Conservation (phyloP, 768 basidiomycete genomes). For the Suillus americanus region DNA sequence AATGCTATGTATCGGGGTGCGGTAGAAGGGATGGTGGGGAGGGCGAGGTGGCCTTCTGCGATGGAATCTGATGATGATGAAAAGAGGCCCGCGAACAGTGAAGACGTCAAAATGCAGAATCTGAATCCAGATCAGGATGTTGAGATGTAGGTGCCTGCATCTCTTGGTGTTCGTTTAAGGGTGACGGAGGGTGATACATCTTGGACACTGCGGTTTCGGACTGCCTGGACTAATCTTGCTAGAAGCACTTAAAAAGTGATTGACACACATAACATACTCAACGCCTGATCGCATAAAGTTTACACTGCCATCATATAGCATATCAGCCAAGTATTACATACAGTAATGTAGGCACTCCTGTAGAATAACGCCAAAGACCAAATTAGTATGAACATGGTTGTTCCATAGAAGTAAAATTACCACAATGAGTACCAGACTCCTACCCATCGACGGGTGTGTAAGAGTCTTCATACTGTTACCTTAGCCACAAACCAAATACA, state of each 20-base stretch:
- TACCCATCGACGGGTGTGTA: no score
- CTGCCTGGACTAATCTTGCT: not conserved
- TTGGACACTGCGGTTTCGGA: not conserved
- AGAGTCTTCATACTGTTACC: no score
- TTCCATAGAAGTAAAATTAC: no score
- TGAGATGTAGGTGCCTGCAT: not conserved
- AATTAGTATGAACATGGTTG: no score
- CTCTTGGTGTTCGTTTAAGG: not conserved
- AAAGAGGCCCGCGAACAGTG: not conserved
- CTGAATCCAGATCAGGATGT: not conserved
- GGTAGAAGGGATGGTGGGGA: constrained; percentile 15
- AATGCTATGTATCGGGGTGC: constrained; percentile 37
- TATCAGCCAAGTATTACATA: not conserved
- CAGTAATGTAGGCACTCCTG: not conserved
- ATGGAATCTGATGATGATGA: not conserved
- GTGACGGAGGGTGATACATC: not conserved
- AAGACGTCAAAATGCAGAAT: not conserved
- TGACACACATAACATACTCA: not conserved
- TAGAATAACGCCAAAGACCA: not conserved
- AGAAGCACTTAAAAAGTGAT: not conserved
- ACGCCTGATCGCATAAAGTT: not conserved
- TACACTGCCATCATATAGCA: not conserved
- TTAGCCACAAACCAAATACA: no score
- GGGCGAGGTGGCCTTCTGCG: not conserved
- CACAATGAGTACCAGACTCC: no score